Base-by-base conservation (phyloP, 2,329 filamentous ascomycete species). In the Ophiosphaerella herpotricha region DNA sequence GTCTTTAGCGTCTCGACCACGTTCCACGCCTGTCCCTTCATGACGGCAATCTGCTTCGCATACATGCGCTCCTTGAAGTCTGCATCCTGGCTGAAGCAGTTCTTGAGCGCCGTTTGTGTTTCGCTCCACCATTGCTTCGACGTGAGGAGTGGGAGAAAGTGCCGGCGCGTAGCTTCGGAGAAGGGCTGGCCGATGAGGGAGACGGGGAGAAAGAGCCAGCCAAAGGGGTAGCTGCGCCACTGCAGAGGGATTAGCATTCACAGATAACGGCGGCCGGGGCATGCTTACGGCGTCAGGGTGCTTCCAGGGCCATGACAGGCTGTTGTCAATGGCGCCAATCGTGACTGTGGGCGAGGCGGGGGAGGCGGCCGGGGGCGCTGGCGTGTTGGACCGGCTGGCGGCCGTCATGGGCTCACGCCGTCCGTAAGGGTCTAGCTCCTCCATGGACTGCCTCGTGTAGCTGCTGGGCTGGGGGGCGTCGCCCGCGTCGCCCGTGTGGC, bases 41-140 rank as follows among this genome's bases (percentile, higher is more conserved):
- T 96, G 51, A 99, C 94, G 1, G 94, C 93, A 54, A 99, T 95
- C 69, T 99, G 94, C 60, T 90, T 86, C n/a, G 91, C 91, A 75
- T 96, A 99, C 94, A 99, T 99, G 74, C 90, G 88, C 76, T 99
- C 94, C 71, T 97, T 91, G 74, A 99, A 99, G 74, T 99, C 94
- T 2, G 88, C 86, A 72, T 99, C 94, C 69, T 95, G 85, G 59
- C 90, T 87, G 71, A 99, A 99, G 39, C 97, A 87, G 54, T 85
- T 84, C 46, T 94, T 89, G 34, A 99, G 79, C 18, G 91, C 89
- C 52, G 90, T 79, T 65, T 96, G 91, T 4, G 94, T 99, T 63
- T 97, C 91, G 57, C 87, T 90, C 94, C 94, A 99, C 94, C 94
- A 99, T 44, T 89, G 84, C 23, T 92, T 95, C 1, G 92, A 97